Conservation (phyloP, 2,329 filamentous ascomycete genomes). For the Diaporthe vaccinii region DNA sequence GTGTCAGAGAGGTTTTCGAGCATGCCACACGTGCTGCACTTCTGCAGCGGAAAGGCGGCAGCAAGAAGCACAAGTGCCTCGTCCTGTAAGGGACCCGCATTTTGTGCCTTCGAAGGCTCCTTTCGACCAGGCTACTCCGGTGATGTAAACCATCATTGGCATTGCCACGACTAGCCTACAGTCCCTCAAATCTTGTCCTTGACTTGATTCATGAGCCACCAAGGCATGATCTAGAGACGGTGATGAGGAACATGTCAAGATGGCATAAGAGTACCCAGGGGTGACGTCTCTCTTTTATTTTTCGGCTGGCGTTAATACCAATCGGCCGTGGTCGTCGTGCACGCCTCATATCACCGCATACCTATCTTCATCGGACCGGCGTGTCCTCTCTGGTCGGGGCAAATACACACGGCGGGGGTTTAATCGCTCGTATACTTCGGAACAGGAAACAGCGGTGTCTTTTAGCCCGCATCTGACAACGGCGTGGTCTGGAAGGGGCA, state of each 20-base stretch:
- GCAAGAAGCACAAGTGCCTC: constrained; percentile 82
- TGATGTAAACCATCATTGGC: constrained; percentile 40
- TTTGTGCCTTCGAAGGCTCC: constrained; percentile 46
- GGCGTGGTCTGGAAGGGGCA: constrained; percentile 40
- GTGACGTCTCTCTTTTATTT: constrained; percentile 41
- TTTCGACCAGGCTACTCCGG: constrained; percentile 40
- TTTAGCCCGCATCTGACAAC: constrained; percentile 41
- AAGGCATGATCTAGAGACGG: constrained; percentile 31
- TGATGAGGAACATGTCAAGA: constrained; percentile 39
- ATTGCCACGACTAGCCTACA: constrained; percentile 36
- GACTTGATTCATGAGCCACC: constrained; percentile 35
- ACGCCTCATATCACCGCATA: constrained; percentile 42
- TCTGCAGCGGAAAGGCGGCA: constrained; percentile 75
- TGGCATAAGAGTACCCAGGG: constrained; percentile 36
- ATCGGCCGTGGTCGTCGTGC: constrained; percentile 42
- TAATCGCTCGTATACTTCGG: constrained; percentile 42
- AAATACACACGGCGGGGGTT: constrained; percentile 41
- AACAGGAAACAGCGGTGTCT: constrained; percentile 43
- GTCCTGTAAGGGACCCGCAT: constrained; percentile 76
- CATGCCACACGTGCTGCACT: constrained; percentile 95
- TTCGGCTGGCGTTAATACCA: constrained; percentile 43
- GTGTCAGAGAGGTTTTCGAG: constrained; percentile 98
- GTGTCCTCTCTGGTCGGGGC: constrained; percentile 44
- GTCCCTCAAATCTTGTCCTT: constrained; percentile 29
- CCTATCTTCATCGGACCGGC: constrained; percentile 45